phyloP scores from a whole-genome alignment of 148 eudicot genomes.

The Gaultheria prostrata region DNA sequence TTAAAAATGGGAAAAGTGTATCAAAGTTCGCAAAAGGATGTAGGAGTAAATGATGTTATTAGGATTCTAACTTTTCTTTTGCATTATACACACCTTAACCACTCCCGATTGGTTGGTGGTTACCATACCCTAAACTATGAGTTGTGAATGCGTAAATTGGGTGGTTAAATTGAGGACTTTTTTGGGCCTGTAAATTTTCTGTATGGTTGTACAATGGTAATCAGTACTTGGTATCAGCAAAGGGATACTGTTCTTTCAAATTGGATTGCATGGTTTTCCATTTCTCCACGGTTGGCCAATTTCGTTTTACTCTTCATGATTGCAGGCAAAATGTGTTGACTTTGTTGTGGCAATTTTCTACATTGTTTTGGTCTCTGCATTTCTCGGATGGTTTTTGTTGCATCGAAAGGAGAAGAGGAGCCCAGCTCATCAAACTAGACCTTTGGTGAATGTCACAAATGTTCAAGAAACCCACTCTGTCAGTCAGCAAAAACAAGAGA shows the following conservation, averaged over 20 bases:
- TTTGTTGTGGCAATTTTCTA: conserved; percentile 66
- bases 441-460: conserved; percentile 48
- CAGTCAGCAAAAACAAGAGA: conserved; percentile 59
- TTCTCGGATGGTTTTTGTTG: conserved; percentile 89
- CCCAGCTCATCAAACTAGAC: conserved; percentile 58
- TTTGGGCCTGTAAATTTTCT: not conserved
- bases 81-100: not conserved
- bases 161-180: not conserved
- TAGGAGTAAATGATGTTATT: not conserved
- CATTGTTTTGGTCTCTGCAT: conserved; percentile 57
- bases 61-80: not conserved
- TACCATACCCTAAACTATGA: not conserved
- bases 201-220: not conserved
- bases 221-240: conserved; percentile 6
- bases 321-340: conserved; percentile 94
- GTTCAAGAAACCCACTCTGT: conserved; percentile 40
- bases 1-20: not conserved
- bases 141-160: not conserved
- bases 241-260: not conserved
- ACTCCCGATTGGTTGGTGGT: not conserved
- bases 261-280: not conserved
- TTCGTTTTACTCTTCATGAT: conserved; percentile 19
- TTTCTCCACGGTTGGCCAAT: not conserved
- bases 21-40: not conserved
- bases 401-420: conserved; percentile 55